Conservation (phyloP, 441 rosid genomes). For the Bruguiera hainesii region DNA sequence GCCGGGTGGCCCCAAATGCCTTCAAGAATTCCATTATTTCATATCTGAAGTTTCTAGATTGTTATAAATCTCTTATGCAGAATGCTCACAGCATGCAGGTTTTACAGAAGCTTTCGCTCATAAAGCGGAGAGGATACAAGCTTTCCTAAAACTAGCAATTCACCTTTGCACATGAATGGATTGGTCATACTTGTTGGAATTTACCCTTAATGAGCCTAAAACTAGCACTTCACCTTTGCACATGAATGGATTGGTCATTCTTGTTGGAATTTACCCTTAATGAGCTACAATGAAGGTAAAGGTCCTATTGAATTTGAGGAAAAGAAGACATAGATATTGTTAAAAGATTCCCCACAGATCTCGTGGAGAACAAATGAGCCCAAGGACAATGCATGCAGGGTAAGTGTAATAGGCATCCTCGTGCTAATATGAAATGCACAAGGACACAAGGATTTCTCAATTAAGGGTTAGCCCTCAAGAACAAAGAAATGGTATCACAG, state of each 20-base stretch:
- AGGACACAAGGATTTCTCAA: no score
- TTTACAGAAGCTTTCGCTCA: conserved; percentile 7
- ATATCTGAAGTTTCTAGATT: background rate
- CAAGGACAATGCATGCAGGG: no score
- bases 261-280: background rate
- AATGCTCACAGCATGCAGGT: background rate
- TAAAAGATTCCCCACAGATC: no score
- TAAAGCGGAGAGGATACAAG: background rate
- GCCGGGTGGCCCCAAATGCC: background rate
- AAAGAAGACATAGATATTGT: no score
- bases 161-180: background rate
- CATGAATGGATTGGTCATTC: background rate
- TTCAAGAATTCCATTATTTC: background rate
- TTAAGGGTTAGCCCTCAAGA: no score
- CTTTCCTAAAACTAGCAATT: background rate
- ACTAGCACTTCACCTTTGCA: background rate
- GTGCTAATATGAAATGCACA: no score
- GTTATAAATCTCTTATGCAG: background rate
- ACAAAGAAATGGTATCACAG: no score
- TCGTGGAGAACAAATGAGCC: no score
- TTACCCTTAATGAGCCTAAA: background rate
- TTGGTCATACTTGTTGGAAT: background rate
- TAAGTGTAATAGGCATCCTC: no score
- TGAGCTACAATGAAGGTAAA: background rate
- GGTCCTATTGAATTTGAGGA: no score